Conservation (phyloP, 805 yeast genomes). For the Spathaspora arborariae region DNA sequence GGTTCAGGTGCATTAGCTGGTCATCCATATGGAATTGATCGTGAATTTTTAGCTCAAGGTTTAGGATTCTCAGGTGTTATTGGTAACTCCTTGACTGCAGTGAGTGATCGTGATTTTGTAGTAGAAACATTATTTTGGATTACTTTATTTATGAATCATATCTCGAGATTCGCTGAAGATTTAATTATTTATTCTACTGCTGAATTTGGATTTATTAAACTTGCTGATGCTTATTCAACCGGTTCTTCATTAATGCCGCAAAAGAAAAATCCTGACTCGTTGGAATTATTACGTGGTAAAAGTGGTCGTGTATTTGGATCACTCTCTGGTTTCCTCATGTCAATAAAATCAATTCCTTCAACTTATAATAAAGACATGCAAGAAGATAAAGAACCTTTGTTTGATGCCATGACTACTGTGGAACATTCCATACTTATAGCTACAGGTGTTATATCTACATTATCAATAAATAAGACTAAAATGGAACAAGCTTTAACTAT, state of each 20-base stretch:
- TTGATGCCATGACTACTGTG: constrained; percentile 84
- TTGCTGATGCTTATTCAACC: constrained; percentile 97
- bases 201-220: constrained; percentile 89
- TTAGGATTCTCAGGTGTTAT: constrained; percentile 82
- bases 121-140: constrained; percentile 96
- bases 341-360: constrained; percentile 94
- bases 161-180: constrained; percentile 93
- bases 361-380: constrained; percentile 98
- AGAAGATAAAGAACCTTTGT: constrained; percentile 98
- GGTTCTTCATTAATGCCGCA: constrained; percentile 99
- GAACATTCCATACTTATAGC: constrained; percentile 93
- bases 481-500: constrained; percentile 90
- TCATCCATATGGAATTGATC: constrained; percentile 97
- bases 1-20: constrained; percentile 99
- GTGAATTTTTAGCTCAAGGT: constrained; percentile 79
- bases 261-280: constrained; percentile 95
- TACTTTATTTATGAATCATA: constrained; percentile 89
- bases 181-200: constrained; percentile 94
- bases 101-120: constrained; percentile 95
- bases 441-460: constrained; percentile 92
- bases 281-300: constrained; percentile 94
- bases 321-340: constrained; percentile 92
- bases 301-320: constrained; percentile 97
- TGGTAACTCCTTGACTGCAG: constrained; percentile 96
- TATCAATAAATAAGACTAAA: constrained; percentile 62